These are phyloP conservation scores for Sclerotinia subarctica DNA, from an alignment of 2,329 filamentous ascomycete species.

Conservation along the genomic window DNA sequence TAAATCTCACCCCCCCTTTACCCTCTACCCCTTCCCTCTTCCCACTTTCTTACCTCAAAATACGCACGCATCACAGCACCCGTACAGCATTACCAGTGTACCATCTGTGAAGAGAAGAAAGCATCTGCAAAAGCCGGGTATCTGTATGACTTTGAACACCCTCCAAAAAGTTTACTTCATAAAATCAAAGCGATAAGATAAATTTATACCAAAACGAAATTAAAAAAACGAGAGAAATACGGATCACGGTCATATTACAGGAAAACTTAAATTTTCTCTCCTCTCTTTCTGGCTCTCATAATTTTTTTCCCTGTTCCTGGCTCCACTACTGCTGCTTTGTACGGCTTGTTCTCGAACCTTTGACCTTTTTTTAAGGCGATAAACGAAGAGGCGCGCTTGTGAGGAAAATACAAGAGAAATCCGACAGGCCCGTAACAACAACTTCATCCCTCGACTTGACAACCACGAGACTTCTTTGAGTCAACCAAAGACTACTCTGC, in stretches of 20 bases:
- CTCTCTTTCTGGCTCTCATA: not conserved
- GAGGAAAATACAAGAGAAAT: slow-evolving; percentile 18
- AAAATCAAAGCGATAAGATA: not conserved
- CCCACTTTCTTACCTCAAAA: not conserved
- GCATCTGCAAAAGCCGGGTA: not conserved
- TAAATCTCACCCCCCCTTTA: not conserved
- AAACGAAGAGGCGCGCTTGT: slow-evolving; percentile 17
- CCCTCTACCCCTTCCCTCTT: not conserved
- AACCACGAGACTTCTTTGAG: slow-evolving; percentile 3
- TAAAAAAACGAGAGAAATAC: not conserved
- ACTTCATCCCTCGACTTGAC: slow-evolving; percentile 13
- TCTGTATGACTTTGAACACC: slow-evolving; percentile 1
- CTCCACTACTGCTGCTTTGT: slow-evolving; percentile 17
- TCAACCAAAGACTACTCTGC: slow-evolving; percentile 6
- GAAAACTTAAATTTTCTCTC: not conserved
- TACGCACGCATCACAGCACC: not conserved
- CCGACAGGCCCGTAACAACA: slow-evolving; percentile 17
- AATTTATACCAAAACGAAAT: not conserved
- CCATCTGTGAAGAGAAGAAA: not conserved
- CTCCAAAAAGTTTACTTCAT: not conserved
- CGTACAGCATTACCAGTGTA: not conserved
- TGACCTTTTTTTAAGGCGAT: slow-evolving; percentile 11
- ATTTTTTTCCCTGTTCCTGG: slow-evolving; percentile 13
- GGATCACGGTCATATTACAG: slow-evolving; percentile 3
- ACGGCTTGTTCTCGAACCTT: slow-evolving; percentile 16